Evolutionary conservation across 2,329 filamentous ascomycete species (phyloP), one percentile per base, ranked within the genome.

Genomic region (Aspergillus pseudoterreus): DNA sequence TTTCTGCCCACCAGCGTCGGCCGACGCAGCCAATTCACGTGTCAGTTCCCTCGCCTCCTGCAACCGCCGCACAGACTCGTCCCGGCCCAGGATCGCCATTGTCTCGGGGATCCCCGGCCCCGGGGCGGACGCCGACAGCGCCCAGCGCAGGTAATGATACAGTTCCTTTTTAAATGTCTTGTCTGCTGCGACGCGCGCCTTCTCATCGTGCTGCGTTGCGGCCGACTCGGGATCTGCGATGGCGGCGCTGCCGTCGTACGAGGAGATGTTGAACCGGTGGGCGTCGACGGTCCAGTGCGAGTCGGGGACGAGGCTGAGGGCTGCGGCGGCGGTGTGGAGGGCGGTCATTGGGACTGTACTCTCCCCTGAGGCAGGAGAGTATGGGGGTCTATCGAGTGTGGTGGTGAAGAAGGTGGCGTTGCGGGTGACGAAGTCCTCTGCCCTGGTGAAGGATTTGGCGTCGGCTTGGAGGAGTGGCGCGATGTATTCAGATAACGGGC

Each of bases 321-420:
- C 71, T 22, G 70, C 68, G n/a, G 72, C 70, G 4, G 73, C 72
- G 15, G 72, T 75, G 53, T 75, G 71, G n/a, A 77, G 65, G 11
- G 69, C 58, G 42, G 62, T 59, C n/a, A 75, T 60, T 12, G 68
- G 70, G 41, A 65, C 63, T 51, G 50, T 51, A 33, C 44, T 30
- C 53, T 47, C 42, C n/a, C 39, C 27, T 9, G 58, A 41, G 24
- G 47, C 43, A 8, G 62, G 52, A 19, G 47, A 51, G 59, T 71
- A 68, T 22, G 57, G 30, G 38, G 60, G 50, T 46, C 66, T 56
- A 38, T 58, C 42, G 24, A 71, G 47, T 43, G 62, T 43, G 58
- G 71, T 63, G 1, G 66, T 68, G 67, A 87, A 86, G 68, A 88
- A 82, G 61, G 82, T 81, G 24, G 69, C 64, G 63, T 84, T 82